These are phyloP conservation scores for Solanum infundibuliforme DNA, from an alignment of 257 asterid genomes.

Conservation along the genomic window DNA sequence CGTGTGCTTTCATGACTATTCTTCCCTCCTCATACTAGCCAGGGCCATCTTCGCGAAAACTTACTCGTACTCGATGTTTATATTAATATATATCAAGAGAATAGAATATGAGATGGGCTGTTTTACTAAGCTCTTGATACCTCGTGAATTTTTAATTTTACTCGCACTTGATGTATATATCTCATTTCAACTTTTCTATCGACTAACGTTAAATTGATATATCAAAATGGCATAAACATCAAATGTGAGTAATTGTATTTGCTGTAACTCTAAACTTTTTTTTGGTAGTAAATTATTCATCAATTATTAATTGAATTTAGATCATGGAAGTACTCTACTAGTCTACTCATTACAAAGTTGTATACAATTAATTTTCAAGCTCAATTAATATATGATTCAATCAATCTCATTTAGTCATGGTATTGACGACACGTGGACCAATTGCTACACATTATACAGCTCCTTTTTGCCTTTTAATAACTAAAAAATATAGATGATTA, in stretches of 20 bases:
- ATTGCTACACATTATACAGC: not conserved
- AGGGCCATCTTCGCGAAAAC: not conserved
- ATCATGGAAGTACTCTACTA: not conserved
- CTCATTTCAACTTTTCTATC: not conserved
- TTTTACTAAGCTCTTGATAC: not conserved
- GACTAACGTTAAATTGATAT: too few species aligned
- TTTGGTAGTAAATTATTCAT: not conserved
- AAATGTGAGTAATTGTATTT: too few species aligned
- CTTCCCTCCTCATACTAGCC: not conserved
- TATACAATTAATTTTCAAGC: not conserved
- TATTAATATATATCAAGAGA: not conserved
- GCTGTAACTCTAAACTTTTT: too few species aligned
- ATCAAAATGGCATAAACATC: too few species aligned
- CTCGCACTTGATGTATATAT: not conserved
- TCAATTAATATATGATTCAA: not conserved
- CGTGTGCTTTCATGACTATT: not conserved
- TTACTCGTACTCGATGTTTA: not conserved
- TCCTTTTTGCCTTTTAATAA: not conserved
- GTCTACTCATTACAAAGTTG: not conserved
- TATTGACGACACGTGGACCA: not conserved
- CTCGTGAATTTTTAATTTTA: not conserved
- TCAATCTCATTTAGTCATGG: not conserved
- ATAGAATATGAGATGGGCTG: accelerated
- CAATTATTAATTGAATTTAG: not conserved
- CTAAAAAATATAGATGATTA: not conserved